A percentile compares a stretch with the other conserved stretches of the same genome.
Conservation (phyloP, 805 yeast genomes). For the Candida tallmaniae region DNA sequence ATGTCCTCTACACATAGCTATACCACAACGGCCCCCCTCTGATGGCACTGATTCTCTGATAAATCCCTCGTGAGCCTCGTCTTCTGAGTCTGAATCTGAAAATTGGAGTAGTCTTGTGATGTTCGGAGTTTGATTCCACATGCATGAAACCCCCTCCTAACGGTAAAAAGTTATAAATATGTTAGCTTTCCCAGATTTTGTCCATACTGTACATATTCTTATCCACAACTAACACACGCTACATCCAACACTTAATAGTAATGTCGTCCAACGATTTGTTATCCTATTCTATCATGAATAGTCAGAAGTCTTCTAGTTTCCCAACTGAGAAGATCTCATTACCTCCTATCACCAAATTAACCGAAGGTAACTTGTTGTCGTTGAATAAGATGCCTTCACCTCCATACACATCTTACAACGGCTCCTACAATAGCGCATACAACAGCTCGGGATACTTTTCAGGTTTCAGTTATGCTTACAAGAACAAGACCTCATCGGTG, state of each 20-base stretch:
- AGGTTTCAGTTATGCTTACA: background rate
- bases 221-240: no score
- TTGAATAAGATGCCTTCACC: background rate
- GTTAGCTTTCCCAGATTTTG: no score
- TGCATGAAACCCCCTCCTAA: constrained; percentile 1
- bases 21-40: no score
- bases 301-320: constrained; percentile 2
- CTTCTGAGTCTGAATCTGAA: no score
- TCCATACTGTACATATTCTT: no score
- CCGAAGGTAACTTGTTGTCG: constrained; percentile 11
- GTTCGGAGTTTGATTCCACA: constrained; percentile 7
- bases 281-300: constrained; percentile 37
- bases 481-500: constrained; percentile 1
- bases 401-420: background rate
- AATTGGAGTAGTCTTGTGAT: constrained; percentile 4
- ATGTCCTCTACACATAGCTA: no score
- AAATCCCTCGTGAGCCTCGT: no score
- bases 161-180: background rate
- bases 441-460: background rate
- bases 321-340: constrained; percentile 7
- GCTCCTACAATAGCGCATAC: background rate
- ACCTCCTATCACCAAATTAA: constrained; percentile 12
- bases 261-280: constrained; percentile 30
- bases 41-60: no score
- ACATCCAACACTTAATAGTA: no score